These are phyloP conservation scores for Silene latifolia DNA, from an alignment of 148 eudicot genomes.

Conservation along the genomic window DNA sequence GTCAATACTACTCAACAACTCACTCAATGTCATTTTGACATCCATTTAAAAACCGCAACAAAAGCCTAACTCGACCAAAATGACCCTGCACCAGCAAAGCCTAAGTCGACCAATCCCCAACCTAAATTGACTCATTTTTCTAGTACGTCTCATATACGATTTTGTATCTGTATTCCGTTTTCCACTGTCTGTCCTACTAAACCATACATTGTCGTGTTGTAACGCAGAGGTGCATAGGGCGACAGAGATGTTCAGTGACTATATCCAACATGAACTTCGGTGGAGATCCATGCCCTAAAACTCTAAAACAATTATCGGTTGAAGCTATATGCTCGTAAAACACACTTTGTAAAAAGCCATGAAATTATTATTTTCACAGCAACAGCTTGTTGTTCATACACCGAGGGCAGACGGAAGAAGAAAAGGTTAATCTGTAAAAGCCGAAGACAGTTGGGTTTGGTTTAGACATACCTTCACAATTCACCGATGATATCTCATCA, in stretches of 20 bases:
- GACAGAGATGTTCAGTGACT: conserved; percentile 41
- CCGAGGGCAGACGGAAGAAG: neutral
- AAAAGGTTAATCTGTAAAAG: conserved; percentile 3
- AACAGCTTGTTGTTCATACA: conserved; percentile 21
- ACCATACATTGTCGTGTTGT: neutral
- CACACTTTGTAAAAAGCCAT: conserved; percentile 4
- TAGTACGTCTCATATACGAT: no score
- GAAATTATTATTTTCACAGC: conserved; percentile 7
- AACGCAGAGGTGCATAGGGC: conserved; percentile 55
- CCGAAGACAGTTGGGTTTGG: conserved; percentile 8
- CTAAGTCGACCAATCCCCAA: no score
- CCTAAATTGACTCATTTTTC: no score
- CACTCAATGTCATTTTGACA: no score
- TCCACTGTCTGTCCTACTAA: no score
- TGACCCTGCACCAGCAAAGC: no score
- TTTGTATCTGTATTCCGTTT: no score
- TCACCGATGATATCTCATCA: no score
- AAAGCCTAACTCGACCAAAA: no score
- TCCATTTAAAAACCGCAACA: no score
- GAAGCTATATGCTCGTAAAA: conserved; percentile 58
- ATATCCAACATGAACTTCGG: conserved; percentile 46
- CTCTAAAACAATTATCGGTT: conserved; percentile 48
- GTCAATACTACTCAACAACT: no score
- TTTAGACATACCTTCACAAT: no score
- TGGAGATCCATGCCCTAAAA: conserved; percentile 58